Base-by-base conservation (phyloP, 164 flowering plant genomes). In the Dillenia suffruticosa region DNA sequence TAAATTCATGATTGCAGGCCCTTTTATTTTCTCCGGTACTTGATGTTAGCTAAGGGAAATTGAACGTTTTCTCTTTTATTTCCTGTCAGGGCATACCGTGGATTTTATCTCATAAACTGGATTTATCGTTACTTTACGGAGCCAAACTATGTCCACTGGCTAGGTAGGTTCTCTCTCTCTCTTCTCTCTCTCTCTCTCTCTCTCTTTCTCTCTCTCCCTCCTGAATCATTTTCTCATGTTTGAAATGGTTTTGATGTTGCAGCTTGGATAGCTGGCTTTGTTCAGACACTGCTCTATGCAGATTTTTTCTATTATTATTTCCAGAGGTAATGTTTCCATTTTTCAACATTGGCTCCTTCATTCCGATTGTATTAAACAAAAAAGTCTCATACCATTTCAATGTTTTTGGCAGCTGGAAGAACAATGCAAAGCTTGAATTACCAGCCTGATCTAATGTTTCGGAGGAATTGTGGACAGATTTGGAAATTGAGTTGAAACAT, bases 291-390 rank as follows among this genome's bases (percentile, higher is more conserved):
- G 72, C 87, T 92, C 5, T 92, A 89, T 76, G 98, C 84, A 12
- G 98, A 92, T 73, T 92, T 92, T 86, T 92, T 92, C 77, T 92
- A 92, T 59, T 92, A 90, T 62, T 90, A 92, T 73, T 85, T 92
- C 73, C 82, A 81, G 15, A 91, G 97, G 97, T 91, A 67, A 50
- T 17, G 46, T 8, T 7, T 47, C 46, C 3, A 46, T 24, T 62
- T 1, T 51, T 53, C 26, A 9, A 17, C 49, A 26, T 7, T 2
- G 59, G 13, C 56, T 44, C 48, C 13, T 19, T 19, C 14, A 19
- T 57, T 11, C 47, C 32, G 16, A 45, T 69, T 11, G 4, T 46
- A 40, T 10, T 9, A 0, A 46, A 26, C 24, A 50, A 44, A 17
- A 46, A 12, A 44, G 10, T 55, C 12, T 45, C 7, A 55, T 51